Conservation (phyloP, 108 stramenopile species). For the Epithemia pelagica region DNA sequence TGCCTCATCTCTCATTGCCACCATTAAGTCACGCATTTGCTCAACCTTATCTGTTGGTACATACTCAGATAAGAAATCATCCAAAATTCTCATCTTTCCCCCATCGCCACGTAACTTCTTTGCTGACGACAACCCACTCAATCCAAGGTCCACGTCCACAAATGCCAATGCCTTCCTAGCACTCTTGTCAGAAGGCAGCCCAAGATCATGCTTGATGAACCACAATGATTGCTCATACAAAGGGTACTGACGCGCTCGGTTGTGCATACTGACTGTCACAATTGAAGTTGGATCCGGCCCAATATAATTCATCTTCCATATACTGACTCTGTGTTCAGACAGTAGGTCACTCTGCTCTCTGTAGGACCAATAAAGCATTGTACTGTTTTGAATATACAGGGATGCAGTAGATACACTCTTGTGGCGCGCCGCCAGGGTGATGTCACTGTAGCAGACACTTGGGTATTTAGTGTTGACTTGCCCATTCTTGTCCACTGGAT, state of each 20-base stretch:
- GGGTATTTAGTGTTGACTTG: not conserved
- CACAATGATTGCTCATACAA: not conserved
- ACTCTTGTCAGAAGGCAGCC: not conserved
- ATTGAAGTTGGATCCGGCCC: not conserved
- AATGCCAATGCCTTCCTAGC: not conserved
- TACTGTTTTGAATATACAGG: not conserved
- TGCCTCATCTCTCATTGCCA: too few relatives aligned
- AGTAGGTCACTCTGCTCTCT: not conserved
- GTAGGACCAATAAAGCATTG: not conserved
- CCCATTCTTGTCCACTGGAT: not conserved
- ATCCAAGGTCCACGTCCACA: not conserved
- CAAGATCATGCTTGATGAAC: not conserved
- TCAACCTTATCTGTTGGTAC: too few relatives aligned
- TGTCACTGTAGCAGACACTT: not conserved
- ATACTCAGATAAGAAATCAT: too few relatives aligned
- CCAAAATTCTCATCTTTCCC: not conserved
- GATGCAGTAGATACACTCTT: too few relatives aligned
- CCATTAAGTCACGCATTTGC: too few relatives aligned
- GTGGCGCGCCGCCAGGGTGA: not conserved
- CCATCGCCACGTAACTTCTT: not conserved
- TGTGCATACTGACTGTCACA: not conserved
- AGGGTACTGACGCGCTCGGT: not conserved
- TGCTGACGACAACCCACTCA: not conserved
- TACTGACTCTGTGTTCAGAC: not conserved
- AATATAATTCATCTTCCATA: not conserved